These are phyloP conservation scores for Isoetes engelmannii DNA, from an alignment of 83 land plant species.

Conservation along the genomic window DNA sequence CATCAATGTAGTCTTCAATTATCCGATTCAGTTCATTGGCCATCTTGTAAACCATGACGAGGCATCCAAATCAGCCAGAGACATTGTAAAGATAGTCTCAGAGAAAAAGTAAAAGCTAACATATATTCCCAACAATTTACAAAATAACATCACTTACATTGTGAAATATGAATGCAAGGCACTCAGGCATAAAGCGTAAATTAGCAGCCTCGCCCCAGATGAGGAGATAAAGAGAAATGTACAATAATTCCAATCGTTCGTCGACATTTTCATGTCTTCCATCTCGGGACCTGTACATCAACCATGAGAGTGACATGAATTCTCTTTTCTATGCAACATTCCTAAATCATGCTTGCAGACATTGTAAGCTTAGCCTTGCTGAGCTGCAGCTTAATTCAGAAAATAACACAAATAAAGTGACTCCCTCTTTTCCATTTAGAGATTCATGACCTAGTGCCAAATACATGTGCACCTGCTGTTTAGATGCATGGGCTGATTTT, in stretches of 20 bases:
- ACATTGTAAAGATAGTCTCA: background rate
- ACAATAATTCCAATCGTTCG: slow-evolving; percentile 53
- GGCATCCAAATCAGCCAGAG: too few species aligned
- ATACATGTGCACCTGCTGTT: too few species aligned
- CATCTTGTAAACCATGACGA: slow-evolving; percentile 21
- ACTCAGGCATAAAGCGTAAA: slow-evolving; percentile 77
- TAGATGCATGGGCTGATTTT: too few species aligned
- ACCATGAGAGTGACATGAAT: background rate
- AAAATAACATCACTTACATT: slow-evolving; percentile 1
- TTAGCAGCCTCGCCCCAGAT: slow-evolving; percentile 97
- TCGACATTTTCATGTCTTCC: slow-evolving; percentile 23
- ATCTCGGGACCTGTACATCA: slow-evolving; percentile 34
- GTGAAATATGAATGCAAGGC: slow-evolving; percentile 79
- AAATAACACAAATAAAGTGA: background rate
- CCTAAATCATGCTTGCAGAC: background rate
- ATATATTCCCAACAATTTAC: background rate
- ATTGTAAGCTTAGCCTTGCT: background rate
- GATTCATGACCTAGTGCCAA: too few species aligned
- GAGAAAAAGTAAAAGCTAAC: background rate
- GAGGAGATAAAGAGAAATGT: slow-evolving; percentile 56
- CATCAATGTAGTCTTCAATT: slow-evolving; percentile 45
- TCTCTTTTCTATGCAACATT: too few species aligned
- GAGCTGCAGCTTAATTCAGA: background rate
- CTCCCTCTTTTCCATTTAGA: background rate
- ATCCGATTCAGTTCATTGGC: slow-evolving; percentile 56